phyloP scores from a whole-genome alignment of 106 monocot species.

The Phalaenopsis equestris region DNA sequence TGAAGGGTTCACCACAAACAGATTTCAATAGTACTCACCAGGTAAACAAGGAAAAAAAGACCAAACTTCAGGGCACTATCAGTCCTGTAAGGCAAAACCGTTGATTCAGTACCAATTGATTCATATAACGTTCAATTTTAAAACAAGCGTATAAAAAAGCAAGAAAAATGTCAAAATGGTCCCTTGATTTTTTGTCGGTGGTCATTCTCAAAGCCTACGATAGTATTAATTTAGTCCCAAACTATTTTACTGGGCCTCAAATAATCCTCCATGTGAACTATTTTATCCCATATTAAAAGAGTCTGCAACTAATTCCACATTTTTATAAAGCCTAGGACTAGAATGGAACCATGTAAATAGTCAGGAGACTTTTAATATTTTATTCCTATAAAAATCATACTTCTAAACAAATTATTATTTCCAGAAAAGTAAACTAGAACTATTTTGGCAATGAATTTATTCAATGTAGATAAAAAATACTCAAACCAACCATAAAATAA shows the following conservation, averaged over 20 bases:
- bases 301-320: too few species aligned
- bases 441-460: neutral
- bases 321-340: neutral
- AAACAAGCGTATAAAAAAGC: too few species aligned
- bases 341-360: too few species aligned
- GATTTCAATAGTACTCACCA: constrained; percentile 35
- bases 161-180: too few species aligned
- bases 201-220: too few species aligned
- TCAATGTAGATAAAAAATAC: neutral
- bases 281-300: too few species aligned
- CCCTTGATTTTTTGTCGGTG: too few species aligned
- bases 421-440: neutral
- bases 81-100: constrained; percentile 50
- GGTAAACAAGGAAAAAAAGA: constrained; percentile 77
- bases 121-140: neutral
- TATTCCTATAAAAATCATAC: neutral
- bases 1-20: neutral
- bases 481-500: neutral
- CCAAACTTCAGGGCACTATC: constrained; percentile 90
- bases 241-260: too few species aligned
- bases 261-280: too few species aligned
- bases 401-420: neutral
- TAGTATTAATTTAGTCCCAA: too few species aligned
- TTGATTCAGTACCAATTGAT: constrained; percentile 2
- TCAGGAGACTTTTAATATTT: too few species aligned